These are phyloP conservation scores for Monosporascus sp. DNA, from an alignment of 2,329 filamentous ascomycete genomes.

Conservation along the genomic window DNA sequence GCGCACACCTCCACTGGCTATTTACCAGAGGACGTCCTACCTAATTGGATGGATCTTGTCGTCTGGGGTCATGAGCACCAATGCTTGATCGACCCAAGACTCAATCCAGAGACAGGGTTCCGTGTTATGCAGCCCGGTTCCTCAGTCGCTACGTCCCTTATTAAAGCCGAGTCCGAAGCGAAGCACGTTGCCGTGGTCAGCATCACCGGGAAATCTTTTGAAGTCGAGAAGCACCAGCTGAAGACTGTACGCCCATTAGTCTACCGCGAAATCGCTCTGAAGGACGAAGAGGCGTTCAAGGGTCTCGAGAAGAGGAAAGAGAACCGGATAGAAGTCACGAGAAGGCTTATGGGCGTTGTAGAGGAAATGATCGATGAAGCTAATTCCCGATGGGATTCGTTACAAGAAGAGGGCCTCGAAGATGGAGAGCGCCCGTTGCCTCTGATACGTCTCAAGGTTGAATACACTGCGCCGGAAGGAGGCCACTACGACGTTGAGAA, in stretches of 20 bases:
- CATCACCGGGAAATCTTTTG: slow-evolving; percentile 77
- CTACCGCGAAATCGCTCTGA: slow-evolving; percentile 73
- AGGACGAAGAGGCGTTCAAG: slow-evolving; percentile 70
- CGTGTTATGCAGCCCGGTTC: slow-evolving; percentile 97
- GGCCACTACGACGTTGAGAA: slow-evolving; percentile 89
- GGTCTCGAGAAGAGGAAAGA: slow-evolving; percentile 75
- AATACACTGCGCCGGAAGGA: slow-evolving; percentile 79
- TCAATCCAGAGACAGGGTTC: slow-evolving; percentile 84
- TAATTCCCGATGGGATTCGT: slow-evolving; percentile 69
- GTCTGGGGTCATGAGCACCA: slow-evolving; percentile 99
- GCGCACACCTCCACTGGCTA: slow-evolving; percentile 91
- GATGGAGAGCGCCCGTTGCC: slow-evolving; percentile 66
- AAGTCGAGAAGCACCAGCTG: slow-evolving; percentile 72
- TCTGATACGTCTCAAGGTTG: slow-evolving; percentile 82
- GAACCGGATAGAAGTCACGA: slow-evolving; percentile 75
- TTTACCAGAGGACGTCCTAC: slow-evolving; percentile 86
- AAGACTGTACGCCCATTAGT: slow-evolving; percentile 90
- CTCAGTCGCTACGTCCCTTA: slow-evolving; percentile 87
- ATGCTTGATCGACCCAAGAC: slow-evolving; percentile 77
- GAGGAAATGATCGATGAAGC: slow-evolving; percentile 85
- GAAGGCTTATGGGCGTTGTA: slow-evolving; percentile 69
- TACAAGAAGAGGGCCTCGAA: slow-evolving; percentile 61
- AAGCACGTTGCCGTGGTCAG: slow-evolving; percentile 88
- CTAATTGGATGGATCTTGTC: slow-evolving; percentile 83
- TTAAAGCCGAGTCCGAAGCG: slow-evolving; percentile 80